phyloP scores from a whole-genome alignment of 768 basidiomycete species.

The Auricularia cornea region DNA sequence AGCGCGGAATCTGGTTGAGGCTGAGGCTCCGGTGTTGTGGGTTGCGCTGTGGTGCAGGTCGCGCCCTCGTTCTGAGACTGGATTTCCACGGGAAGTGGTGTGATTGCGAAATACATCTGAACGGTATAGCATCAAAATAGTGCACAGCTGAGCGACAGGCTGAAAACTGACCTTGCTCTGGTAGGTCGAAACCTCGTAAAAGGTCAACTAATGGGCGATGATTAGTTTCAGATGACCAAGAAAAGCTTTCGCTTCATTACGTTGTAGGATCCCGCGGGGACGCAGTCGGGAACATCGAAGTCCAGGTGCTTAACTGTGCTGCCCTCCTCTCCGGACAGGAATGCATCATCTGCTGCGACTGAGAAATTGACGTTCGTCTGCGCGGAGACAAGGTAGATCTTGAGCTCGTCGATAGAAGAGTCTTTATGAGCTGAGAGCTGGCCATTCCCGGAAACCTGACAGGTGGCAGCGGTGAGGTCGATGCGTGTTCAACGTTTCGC shows the following conservation, averaged over 20 bases:
- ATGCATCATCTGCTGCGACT: conserved; percentile 26
- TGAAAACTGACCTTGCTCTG: conserved; percentile 16
- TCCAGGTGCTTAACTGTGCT: conserved; percentile 33
- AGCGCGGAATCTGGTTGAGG: neutral
- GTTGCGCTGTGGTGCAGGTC: neutral
- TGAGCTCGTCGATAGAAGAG: conserved; percentile 31
- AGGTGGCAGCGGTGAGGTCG: neutral
- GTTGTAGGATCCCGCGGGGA: conserved; percentile 34
- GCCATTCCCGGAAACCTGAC: conserved; percentile 38
- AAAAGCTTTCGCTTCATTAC: conserved; percentile 21
- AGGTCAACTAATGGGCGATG: conserved; percentile 29
- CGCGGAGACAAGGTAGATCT: conserved; percentile 38
- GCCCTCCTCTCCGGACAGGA: conserved; percentile 32
- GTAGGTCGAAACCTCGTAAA: conserved; percentile 35
- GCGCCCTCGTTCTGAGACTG: neutral
- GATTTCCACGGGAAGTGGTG: conserved; percentile 7
- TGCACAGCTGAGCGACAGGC: no score
- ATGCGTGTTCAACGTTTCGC: no score
- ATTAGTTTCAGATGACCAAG: neutral
- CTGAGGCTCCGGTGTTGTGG: neutral
- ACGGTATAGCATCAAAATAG: neutral
- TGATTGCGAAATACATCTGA: conserved; percentile 30
- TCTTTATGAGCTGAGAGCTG: conserved; percentile 23
- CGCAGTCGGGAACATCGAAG: conserved; percentile 32
- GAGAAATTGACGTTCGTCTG: conserved; percentile 31